Percentiles rank a stretch among this genome's conserved stretches.
phyloP scores from a whole-genome alignment of 1,139 yeast genomes.

The Eremothecium cymbalariae region DNA sequence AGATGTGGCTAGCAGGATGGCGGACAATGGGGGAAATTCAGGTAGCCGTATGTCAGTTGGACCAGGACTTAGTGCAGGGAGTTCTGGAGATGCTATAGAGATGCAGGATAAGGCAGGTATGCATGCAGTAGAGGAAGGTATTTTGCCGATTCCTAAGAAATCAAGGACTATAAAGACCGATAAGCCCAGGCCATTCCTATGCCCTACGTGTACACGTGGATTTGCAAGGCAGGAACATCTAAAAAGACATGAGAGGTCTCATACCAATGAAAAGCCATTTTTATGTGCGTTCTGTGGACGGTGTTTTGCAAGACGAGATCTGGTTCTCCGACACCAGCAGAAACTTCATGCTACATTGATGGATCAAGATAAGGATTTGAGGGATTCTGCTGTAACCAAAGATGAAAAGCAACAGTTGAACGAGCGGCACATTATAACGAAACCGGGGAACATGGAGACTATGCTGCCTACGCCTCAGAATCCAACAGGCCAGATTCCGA shows the following conservation, averaged over 20 bases:
- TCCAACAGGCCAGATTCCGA: not conserved
- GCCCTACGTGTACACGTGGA: conserved; percentile 87
- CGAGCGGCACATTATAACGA: conserved; percentile 32
- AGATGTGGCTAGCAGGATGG: no score
- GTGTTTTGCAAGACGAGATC: conserved; percentile 86
- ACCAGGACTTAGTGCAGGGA: not conserved
- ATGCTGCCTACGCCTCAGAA: conserved; percentile 31
- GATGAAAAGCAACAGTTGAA: conserved; percentile 10
- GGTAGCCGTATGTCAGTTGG: no score
- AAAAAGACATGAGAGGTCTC: conserved; percentile 88
- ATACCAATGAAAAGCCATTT: conserved; percentile 94
- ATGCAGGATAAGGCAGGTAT: not conserved
- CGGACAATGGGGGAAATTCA: not conserved
- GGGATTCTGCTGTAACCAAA: conserved; percentile 2
- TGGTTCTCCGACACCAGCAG: conserved; percentile 87
- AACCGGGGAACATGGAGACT: conserved; percentile 34
- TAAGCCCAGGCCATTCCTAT: conserved; percentile 86
- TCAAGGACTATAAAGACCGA: conserved; percentile 76
- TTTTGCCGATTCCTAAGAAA: conserved; percentile 78
- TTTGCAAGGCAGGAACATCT: conserved; percentile 93
- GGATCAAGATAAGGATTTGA: conserved; percentile 9
- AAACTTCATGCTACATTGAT: conserved; percentile 67
- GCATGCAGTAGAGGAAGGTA: conserved; percentile 15
- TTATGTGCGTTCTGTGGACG: conserved; percentile 96
- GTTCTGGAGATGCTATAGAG: not conserved